Base-by-base conservation (phyloP, 2,329 filamentous ascomycete genomes). In the Aureobasidium melanogenum region DNA sequence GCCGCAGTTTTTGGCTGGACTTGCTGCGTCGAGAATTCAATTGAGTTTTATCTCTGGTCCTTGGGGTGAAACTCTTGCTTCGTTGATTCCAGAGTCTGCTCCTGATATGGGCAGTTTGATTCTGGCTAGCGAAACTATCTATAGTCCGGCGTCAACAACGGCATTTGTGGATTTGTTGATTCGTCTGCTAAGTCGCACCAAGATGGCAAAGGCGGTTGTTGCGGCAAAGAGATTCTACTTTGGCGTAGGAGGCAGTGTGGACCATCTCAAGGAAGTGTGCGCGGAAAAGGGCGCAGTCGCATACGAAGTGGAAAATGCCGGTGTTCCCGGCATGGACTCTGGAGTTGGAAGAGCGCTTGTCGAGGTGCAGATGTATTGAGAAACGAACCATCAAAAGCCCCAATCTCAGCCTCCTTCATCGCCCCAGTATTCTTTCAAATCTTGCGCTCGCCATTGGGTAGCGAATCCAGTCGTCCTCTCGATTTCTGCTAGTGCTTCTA, bases 141-240 rank as follows among this genome's bases (percentile, higher is more conserved):
- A 94, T 74, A 90, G 86, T 2, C 88, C 88, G 0, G 84, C 85
- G 62, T 86, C 88, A 0, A 80, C 91, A 24, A 76, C 77, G 38
- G 80, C 84, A 0, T 94, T 93, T 69, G 83, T 86, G 0, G 82
- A 87, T 41, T 85, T 85, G 5, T 76, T 91, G 14, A 79, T 87
- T 44, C 75, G 75, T 4, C 75, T 89, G 17, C 74, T 91, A 47
- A 68, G 69, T 47, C 67, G 75, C 15, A 77, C 85, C 54, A 76
- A 79, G 55, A 75, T 76, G 56, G 83, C 84, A 0, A 82, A 81
- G 52, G 85, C 87, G 1, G 76, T 91, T 22, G 81, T 93, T 5
- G 89, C 83, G 2, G 89, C 89, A 1, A 94, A 94, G 76, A 83
- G 84, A 65, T 80, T 92, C 12, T 94, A 94, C 73, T 94, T 94